Conservation (phyloP, 2,329 filamentous ascomycete species). For the Aureobasidium vineae region DNA sequence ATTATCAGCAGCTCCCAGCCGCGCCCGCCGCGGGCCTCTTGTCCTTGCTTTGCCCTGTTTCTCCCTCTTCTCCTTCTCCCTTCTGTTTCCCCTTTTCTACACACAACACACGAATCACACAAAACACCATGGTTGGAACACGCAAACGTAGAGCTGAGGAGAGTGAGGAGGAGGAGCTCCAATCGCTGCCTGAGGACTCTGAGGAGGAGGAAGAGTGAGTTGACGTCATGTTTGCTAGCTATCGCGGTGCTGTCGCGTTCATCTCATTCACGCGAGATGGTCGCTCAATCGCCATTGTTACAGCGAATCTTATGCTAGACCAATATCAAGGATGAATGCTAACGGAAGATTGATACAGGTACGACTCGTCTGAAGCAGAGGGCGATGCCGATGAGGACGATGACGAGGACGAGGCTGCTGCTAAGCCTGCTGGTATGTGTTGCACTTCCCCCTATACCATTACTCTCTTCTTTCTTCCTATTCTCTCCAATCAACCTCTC, state of each 20-base stretch:
- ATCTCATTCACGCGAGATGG: background rate
- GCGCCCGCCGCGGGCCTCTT: background rate
- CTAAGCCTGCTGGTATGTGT: constrained; percentile 3
- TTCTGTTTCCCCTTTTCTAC: background rate
- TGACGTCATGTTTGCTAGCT: constrained; percentile 19
- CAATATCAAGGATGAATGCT: background rate
- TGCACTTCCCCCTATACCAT: no score
- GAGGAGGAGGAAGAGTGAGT: constrained; percentile 47
- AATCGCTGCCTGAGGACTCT: constrained; percentile 46
- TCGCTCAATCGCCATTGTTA: no score
- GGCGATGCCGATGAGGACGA: constrained; percentile 24
- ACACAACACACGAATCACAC: background rate
- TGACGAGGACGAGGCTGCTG: background rate
- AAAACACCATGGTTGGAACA: constrained; percentile 36
- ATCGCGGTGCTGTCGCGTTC: background rate
- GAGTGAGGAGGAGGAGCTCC: constrained; percentile 46
- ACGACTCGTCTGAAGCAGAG: constrained; percentile 29
- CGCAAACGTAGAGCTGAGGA: constrained; percentile 48
- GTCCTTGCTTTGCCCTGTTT: background rate
- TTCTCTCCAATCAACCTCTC: no score
- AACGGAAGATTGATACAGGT: constrained; percentile 13
- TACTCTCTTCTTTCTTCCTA: background rate
- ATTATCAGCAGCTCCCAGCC: background rate
- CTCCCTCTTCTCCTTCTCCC: background rate
- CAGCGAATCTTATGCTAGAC: background rate